A percentile compares a stretch with the other conserved stretches of the same genome.
phyloP scores from a whole-genome alignment of 2,329 filamentous ascomycete genomes.

The Fusarium piperis region DNA sequence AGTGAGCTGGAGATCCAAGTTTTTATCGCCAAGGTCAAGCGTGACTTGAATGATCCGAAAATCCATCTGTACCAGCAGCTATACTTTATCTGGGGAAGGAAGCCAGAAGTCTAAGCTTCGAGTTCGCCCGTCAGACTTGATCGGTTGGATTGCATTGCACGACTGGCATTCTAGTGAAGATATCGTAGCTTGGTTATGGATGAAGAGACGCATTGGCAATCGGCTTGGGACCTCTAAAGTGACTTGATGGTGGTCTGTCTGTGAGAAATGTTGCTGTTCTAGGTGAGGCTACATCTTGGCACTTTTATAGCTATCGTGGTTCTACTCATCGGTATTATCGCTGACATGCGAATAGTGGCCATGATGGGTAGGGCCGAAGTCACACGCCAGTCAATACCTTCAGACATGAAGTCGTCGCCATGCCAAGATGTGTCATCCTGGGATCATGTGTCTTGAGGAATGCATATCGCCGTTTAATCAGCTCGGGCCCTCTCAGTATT shows the following conservation, averaged over 20 bases:
- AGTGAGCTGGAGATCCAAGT: constrained; percentile 27
- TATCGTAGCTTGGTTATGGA: too few relatives aligned
- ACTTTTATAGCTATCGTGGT: not conserved
- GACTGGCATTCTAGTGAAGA: too few relatives aligned
- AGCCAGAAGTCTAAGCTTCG: not conserved
- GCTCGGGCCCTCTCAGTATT: not conserved
- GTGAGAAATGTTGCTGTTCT: not conserved
- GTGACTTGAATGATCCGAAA: constrained; percentile 25
- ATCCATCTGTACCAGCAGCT: constrained; percentile 31
- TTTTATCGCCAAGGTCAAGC: constrained; percentile 25
- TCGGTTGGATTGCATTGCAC: not conserved
- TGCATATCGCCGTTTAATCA: constrained; percentile 7
- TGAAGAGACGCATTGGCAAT: too few relatives aligned
- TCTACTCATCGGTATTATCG: not conserved
- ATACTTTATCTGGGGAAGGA: constrained; percentile 34
- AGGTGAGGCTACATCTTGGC: not conserved
- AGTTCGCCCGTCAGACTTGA: not conserved
- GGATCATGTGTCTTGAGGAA: not conserved
- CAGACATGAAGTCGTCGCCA: not conserved
- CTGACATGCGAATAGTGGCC: not conserved
- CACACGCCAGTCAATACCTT: not conserved
- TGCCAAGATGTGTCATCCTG: not conserved
- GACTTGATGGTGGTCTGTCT: too few relatives aligned
- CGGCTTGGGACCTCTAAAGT: too few relatives aligned
- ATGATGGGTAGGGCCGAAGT: not conserved